Percentiles rank a stretch among this genome's conserved stretches.
Conservation (phyloP, 1,139 yeast species). For the Suzukiozyma palmioleophila region DNA sequence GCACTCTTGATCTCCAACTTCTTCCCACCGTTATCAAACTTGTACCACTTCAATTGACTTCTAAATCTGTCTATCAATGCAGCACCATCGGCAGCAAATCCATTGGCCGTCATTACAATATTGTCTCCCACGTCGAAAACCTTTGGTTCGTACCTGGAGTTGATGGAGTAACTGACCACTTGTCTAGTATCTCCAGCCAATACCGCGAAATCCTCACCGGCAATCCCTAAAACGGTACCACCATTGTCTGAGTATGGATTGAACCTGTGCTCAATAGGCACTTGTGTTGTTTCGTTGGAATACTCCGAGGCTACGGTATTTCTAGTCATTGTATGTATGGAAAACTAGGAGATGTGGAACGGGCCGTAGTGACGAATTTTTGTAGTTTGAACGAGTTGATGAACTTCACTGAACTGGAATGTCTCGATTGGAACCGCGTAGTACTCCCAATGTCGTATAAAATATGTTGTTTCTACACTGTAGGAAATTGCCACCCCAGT, state of each 20-base stretch:
- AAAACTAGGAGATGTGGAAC: not conserved
- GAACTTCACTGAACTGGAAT: not conserved
- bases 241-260: slow-evolving; percentile 97
- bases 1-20: slow-evolving; percentile 65
- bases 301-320: slow-evolving; percentile 59
- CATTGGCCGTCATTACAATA: slow-evolving; percentile 86
- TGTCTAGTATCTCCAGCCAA: slow-evolving; percentile 98
- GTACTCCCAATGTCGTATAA: not conserved
- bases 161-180: slow-evolving; percentile 89
- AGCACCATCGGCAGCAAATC: slow-evolving; percentile 92
- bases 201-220: slow-evolving; percentile 95
- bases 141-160: slow-evolving; percentile 89
- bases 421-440: not conserved
- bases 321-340: slow-evolving; percentile 4
- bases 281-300: slow-evolving; percentile 45
- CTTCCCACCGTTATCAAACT: slow-evolving; percentile 77
- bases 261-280: slow-evolving; percentile 88
- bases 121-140: slow-evolving; percentile 88
- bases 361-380: not conserved
- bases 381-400: not conserved
- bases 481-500: not conserved
- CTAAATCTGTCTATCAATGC: slow-evolving; percentile 76
- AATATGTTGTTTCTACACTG: not conserved
- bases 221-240: slow-evolving; percentile 95
- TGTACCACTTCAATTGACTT: slow-evolving; percentile 88